These are phyloP conservation scores for Stromatinia cepivora DNA, from an alignment of 2,329 filamentous ascomycete genomes.

Conservation along the genomic window DNA sequence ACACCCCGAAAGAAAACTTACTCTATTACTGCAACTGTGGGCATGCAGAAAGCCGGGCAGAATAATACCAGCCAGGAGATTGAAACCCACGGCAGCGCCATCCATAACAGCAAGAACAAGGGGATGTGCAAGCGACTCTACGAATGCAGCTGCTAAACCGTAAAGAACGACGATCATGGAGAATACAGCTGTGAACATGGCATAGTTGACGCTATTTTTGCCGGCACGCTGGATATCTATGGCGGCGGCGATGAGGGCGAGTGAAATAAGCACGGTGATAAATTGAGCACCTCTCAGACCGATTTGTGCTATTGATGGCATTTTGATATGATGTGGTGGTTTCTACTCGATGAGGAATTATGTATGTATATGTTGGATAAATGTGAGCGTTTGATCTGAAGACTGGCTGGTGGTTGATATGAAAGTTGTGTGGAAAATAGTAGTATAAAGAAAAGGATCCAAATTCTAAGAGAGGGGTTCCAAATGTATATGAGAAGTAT, in stretches of 20 bases:
- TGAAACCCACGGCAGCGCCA: slow-evolving; percentile 60
- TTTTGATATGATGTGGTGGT: slow-evolving; percentile 21
- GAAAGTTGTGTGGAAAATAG: background rate
- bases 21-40: slow-evolving; percentile 64
- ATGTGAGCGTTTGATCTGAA: background rate
- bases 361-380: background rate
- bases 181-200: slow-evolving; percentile 69
- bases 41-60: slow-evolving; percentile 68
- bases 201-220: slow-evolving; percentile 56
- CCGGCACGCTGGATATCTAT: slow-evolving; percentile 57
- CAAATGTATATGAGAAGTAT: background rate
- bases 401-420: background rate
- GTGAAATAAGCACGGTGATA: slow-evolving; percentile 37
- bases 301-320: slow-evolving; percentile 33
- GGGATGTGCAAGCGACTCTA: slow-evolving; percentile 52
- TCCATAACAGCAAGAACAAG: slow-evolving; percentile 58
- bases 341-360: background rate
- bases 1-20: slow-evolving; percentile 42
- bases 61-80: slow-evolving; percentile 68
- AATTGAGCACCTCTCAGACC: slow-evolving; percentile 35
- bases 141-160: slow-evolving; percentile 57
- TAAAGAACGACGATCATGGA: slow-evolving; percentile 65
- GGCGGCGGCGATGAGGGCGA: slow-evolving; percentile 40
- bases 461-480: background rate
- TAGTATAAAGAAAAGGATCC: background rate